Evolutionary conservation across 768 basidiomycete genomes (phyloP).

Genomic region (Pholiota conissans): DNA sequence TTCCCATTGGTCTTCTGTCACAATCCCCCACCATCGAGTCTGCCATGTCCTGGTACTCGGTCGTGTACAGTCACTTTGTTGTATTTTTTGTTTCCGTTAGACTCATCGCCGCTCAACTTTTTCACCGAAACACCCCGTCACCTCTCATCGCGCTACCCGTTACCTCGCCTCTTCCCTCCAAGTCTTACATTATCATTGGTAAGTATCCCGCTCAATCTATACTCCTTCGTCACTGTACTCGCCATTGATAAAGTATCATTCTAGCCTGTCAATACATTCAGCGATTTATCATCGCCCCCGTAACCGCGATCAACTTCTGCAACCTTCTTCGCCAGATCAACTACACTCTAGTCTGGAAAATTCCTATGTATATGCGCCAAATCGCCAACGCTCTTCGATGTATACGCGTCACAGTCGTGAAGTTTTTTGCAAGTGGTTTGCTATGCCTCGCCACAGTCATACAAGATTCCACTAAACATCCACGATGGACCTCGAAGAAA

Average conservation of each 20-base stretch:
- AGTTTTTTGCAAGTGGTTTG: neutral
- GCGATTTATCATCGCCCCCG: neutral
- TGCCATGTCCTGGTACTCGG: neutral
- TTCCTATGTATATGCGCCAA: neutral
- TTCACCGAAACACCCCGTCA: neutral
- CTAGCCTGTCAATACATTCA: neutral
- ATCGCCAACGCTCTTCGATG: neutral
- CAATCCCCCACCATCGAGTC: neutral
- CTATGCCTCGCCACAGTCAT: neutral
- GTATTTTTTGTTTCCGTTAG: neutral
- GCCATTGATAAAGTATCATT: neutral
- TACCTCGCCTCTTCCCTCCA: neutral
- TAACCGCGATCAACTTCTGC: neutral
- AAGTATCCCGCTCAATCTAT: neutral
- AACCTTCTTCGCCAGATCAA: neutral
- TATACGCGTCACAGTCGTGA: neutral
- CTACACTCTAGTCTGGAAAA: neutral
- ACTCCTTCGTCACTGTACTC: neutral
- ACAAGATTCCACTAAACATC: neutral
- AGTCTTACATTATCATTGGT: neutral
- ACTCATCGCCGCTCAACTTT: neutral
- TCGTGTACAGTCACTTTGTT: neutral
- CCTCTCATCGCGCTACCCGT: conserved; percentile 3
- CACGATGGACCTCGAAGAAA: neutral
- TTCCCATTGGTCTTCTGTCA: neutral